A percentile compares a stretch with the other conserved stretches of the same genome.
phyloP scores from a whole-genome alignment of 2,329 filamentous ascomycete species.

The Raffaelea arxii region DNA sequence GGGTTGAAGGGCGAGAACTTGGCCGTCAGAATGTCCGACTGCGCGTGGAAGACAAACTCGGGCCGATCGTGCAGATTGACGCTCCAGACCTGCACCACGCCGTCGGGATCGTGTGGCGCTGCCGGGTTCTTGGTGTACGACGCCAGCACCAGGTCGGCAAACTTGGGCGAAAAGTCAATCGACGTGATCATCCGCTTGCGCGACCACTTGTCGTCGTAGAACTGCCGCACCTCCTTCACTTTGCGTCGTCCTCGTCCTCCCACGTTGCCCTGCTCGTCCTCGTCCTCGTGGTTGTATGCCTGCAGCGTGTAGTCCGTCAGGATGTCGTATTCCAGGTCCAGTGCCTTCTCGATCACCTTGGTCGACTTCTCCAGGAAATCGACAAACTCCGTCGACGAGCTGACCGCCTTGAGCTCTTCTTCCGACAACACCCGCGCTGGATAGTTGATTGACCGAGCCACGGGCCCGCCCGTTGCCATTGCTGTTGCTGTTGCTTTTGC shows the following conservation, averaged over 20 bases:
- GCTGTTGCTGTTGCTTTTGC: no score
- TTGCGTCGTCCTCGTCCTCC: constrained; percentile 62
- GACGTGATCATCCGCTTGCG: constrained; percentile 97
- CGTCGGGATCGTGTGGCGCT: constrained; percentile 86
- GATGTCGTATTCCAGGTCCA: constrained; percentile 95
- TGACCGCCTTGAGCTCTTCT: constrained; percentile 85
- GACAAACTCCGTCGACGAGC: constrained; percentile 83
- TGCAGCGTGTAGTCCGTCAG: constrained; percentile 87
- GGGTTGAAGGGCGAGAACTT: constrained; percentile 99
- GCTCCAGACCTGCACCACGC: constrained; percentile 95
- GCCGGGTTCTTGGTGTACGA: constrained; percentile 97
- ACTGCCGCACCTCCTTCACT: constrained; percentile 82
- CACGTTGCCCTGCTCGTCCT: constrained; percentile 69
- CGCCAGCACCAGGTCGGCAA: constrained; percentile 83
- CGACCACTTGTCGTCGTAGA: constrained; percentile 91
- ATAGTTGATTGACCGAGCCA: constrained; percentile 46
- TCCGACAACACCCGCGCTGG: constrained; percentile 69
- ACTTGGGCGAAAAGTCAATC: constrained; percentile 92
- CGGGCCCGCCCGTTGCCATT: constrained; percentile 48
- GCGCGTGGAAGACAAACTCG: constrained; percentile 93
- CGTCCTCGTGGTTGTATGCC: constrained; percentile 65
- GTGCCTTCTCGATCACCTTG: constrained; percentile 90
- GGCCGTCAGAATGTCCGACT: constrained; percentile 88
- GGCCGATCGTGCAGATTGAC: constrained; percentile 87
- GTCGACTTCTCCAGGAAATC: constrained; percentile 93